phyloP scores from a whole-genome alignment of 495 filamentous ascomycete genomes.

The Daldinia loculata region DNA sequence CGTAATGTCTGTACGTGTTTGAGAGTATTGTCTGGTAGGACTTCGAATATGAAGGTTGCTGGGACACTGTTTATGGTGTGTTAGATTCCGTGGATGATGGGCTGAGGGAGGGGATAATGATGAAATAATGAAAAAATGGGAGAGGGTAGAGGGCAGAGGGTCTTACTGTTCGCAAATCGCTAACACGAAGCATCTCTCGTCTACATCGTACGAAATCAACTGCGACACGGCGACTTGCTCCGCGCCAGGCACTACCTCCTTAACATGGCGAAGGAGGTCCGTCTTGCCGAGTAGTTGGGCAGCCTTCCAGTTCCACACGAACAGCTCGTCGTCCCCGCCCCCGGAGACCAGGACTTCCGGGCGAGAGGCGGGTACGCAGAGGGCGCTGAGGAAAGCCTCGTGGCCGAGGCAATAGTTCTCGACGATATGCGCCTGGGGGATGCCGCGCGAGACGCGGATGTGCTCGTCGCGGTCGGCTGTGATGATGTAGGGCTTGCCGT shows the following conservation, averaged over 20 bases:
- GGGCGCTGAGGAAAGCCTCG: slow-evolving; percentile 76
- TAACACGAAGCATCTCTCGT: slow-evolving; percentile 54
- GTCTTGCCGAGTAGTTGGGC: slow-evolving; percentile 63
- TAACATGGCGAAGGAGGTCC: slow-evolving; percentile 56
- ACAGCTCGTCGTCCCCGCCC: slow-evolving; percentile 80
- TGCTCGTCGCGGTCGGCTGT: slow-evolving; percentile 97
- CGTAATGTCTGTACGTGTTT: slow-evolving; percentile 56
- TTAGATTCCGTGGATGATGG: slow-evolving; percentile 25
- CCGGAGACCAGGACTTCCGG: slow-evolving; percentile 78
- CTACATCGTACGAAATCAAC: slow-evolving; percentile 49
- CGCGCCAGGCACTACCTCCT: slow-evolving; percentile 39
- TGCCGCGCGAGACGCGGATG: slow-evolving; percentile 86
- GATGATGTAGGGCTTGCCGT: slow-evolving; percentile 73
- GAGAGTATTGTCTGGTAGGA: slow-evolving; percentile 55
- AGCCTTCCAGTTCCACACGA: slow-evolving; percentile 82
- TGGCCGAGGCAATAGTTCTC: slow-evolving; percentile 91
- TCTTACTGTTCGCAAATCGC: slow-evolving; percentile 75
- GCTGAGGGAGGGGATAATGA: too few relatives aligned
- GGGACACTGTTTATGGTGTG: slow-evolving; percentile 60
- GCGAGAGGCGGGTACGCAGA: slow-evolving; percentile 68
- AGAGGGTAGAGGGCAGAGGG: not conserved
- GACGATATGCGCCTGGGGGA: slow-evolving; percentile 86
- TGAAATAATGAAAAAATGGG: not conserved
- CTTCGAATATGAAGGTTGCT: slow-evolving; percentile 65
- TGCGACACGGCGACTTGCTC: slow-evolving; percentile 62